These are phyloP conservation scores for Tetrahymena thermophila DNA, from an alignment of 73 alveolate species.

Conservation along the genomic window DNA sequence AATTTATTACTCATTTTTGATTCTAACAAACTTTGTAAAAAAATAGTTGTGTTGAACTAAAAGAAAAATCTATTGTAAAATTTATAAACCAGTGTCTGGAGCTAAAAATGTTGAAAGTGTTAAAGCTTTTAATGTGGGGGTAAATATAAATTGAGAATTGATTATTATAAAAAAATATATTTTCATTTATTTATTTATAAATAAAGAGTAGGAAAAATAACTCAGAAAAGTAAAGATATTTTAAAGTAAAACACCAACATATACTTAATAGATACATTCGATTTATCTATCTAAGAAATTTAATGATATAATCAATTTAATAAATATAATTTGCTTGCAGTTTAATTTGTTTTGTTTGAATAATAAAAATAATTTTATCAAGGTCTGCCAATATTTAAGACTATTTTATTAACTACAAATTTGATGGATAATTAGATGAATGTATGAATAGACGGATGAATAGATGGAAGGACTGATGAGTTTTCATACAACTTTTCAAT, in stretches of 20 bases:
- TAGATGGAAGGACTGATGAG: too few species aligned
- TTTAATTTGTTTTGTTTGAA: too few species aligned
- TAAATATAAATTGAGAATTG: neutral
- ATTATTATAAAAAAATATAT: neutral
- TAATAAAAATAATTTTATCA: too few species aligned
- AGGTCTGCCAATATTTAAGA: too few species aligned
- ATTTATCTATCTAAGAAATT: neutral
- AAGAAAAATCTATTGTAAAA: neutral
- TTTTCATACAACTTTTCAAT: neutral
- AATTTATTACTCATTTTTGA: neutral
- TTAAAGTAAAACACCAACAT: neutral
- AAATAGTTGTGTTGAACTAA: neutral
- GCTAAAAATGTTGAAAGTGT: neutral
- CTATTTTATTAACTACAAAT: too few species aligned
- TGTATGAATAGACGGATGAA: too few species aligned
- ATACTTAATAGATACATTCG: neutral
- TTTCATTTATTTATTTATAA: neutral
- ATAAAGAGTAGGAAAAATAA: neutral
- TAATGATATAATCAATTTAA: neutral
- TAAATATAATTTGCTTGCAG: too few species aligned
- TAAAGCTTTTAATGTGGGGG: neutral
- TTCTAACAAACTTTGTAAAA: neutral
- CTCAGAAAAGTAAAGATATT: neutral
- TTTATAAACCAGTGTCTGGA: neutral
- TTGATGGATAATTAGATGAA: too few species aligned